phyloP scores from a whole-genome alignment of 139 green algal genomes.

The Raphidocelis subcapitata region DNA sequence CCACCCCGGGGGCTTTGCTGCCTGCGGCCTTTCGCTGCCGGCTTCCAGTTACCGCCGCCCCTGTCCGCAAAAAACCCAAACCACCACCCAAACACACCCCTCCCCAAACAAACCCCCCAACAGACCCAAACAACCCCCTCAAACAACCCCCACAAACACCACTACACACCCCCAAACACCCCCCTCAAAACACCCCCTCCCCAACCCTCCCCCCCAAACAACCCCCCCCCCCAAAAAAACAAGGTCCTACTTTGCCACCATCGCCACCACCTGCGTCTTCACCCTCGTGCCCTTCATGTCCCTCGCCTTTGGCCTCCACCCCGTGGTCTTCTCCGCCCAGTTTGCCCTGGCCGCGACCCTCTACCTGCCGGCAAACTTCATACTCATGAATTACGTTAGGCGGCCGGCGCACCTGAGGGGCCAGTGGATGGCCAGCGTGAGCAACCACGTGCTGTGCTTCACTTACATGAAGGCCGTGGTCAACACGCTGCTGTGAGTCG shows the following conservation, averaged over 20 bases:
- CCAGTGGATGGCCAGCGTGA: constrained; percentile 23
- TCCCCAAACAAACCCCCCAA: no score
- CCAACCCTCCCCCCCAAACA: no score
- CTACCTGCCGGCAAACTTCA: constrained; percentile 18
- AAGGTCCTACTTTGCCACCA: constrained; percentile 55
- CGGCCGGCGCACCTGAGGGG: constrained; percentile 7
- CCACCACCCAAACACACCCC: not conserved
- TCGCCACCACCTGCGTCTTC: constrained; percentile 47
- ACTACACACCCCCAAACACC: no score
- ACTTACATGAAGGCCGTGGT: constrained; percentile 27
- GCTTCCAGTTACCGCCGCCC: not conserved
- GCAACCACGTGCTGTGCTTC: constrained; percentile 36
- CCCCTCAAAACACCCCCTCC: no score
- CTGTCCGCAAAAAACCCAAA: not conserved
- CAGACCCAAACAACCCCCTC: no score
- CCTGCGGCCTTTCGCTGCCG: not conserved
- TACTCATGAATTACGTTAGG: constrained; percentile 18
- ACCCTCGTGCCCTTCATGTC: constrained; percentile 58
- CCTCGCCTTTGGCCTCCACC: constrained; percentile 37
- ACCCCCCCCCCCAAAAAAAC: no score
- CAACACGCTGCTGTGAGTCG: constrained; percentile 33
- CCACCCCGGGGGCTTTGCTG: not conserved
- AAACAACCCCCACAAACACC: no score
- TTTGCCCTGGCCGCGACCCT: constrained; percentile 28
- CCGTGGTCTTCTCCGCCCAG: constrained; percentile 21